Conservation (phyloP, 768 basidiomycete species). For the Lyophyllum decastes region DNA sequence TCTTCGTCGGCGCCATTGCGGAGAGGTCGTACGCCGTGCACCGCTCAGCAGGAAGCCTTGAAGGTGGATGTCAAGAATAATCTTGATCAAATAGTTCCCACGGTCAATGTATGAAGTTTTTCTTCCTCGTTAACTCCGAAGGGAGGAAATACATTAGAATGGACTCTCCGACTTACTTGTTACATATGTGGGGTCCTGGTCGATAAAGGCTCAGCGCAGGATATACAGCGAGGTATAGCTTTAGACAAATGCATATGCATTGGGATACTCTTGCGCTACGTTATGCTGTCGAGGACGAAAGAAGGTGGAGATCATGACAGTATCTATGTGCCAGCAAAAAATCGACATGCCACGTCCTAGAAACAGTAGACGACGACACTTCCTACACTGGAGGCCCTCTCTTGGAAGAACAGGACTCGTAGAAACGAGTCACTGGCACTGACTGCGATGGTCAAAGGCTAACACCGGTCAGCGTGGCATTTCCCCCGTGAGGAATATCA, state of each 20-base stretch:
- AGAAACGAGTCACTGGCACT: constrained; percentile 60
- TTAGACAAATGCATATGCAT: too few relatives aligned
- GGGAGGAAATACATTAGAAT: too few relatives aligned
- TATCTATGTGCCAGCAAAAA: constrained; percentile 57
- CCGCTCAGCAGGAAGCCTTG: constrained; percentile 9
- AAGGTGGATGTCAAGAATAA: constrained; percentile 14
- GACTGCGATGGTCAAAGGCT: constrained; percentile 54
- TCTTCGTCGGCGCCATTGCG: constrained; percentile 43
- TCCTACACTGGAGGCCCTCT: constrained; percentile 56
- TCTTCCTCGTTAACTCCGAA: too few relatives aligned
- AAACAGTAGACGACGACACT: constrained; percentile 52
- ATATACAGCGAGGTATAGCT: too few relatives aligned
- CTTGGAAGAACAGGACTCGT: constrained; percentile 58
- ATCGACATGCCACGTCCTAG: constrained; percentile 66
- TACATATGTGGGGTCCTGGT: too few relatives aligned
- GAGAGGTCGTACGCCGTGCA: neutral
- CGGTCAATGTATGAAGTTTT: constrained; percentile 3
- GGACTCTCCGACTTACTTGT: too few relatives aligned
- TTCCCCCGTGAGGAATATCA: constrained; percentile 40
- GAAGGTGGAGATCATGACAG: too few relatives aligned
- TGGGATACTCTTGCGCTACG: too few relatives aligned
- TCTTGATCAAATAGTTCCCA: constrained; percentile 18
- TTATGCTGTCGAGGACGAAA: too few relatives aligned
- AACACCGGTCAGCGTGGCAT: constrained; percentile 69
- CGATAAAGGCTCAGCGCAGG: too few relatives aligned